These are phyloP conservation scores for Quercus lobata DNA, from an alignment of 331 rosid species.

Conservation along the genomic window DNA sequence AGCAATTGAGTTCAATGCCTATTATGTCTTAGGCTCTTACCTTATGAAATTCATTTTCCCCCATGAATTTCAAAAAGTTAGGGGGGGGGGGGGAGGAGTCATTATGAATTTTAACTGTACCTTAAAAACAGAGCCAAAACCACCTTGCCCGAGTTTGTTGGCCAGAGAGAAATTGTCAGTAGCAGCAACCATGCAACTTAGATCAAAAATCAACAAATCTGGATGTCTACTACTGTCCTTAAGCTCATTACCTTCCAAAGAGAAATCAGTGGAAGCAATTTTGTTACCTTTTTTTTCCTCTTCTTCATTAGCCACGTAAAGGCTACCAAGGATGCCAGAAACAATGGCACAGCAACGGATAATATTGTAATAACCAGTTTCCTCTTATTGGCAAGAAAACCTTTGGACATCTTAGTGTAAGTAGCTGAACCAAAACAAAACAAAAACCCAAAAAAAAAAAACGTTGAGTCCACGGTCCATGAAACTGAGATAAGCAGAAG, in stretches of 20 bases:
- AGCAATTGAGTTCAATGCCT: too few species aligned
- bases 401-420: too few species aligned
- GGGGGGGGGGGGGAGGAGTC: too few species aligned
- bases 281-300: neutral
- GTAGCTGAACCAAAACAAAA: too few species aligned
- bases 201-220: conserved; percentile 14
- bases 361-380: neutral
- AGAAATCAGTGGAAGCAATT: too few species aligned
- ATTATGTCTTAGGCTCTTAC: too few species aligned
- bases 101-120: conserved; percentile 1
- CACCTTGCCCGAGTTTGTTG: conserved; percentile 43
- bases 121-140: conserved; percentile 48
- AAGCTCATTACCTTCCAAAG: too few species aligned
- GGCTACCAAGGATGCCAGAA: neutral
- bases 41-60: too few species aligned
- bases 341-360: neutral
- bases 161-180: conserved; percentile 30
- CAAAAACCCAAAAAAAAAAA: too few species aligned
- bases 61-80: too few species aligned
- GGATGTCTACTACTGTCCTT: neutral
- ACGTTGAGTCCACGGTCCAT: too few species aligned
- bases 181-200: conserved; percentile 19
- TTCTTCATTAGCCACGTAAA: neutral
- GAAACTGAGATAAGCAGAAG: too few species aligned
- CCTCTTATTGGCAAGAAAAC: neutral